phyloP scores from a whole-genome alignment of 148 eudicot species.

The Fagopyrum homotropicum region DNA sequence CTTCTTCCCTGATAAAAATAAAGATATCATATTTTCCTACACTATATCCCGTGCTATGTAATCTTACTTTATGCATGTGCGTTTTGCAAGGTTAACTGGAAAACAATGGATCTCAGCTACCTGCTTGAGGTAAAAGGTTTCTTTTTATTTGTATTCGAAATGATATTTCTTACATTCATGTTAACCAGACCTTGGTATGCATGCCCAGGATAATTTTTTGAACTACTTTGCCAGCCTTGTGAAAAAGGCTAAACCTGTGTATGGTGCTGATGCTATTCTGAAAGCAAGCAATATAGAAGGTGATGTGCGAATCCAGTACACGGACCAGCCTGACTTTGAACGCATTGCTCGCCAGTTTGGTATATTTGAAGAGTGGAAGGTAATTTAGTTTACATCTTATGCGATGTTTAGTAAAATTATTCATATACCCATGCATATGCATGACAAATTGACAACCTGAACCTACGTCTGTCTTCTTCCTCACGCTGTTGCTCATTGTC shows the following conservation, averaged over 20 bases:
- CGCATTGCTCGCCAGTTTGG: slow-evolving; percentile 78
- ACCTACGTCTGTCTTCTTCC: neutral
- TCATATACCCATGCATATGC: slow-evolving; percentile 1
- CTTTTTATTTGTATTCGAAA: neutral
- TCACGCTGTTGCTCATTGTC: neutral
- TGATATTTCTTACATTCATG: slow-evolving; percentile 7
- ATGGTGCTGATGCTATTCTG: slow-evolving; percentile 46
- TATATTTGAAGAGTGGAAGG: slow-evolving; percentile 99
- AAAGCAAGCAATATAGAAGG: slow-evolving; percentile 58
- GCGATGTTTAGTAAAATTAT: neutral
- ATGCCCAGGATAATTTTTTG: slow-evolving; percentile 59
- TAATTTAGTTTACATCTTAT: slow-evolving; percentile 19
- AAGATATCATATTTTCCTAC: neutral
- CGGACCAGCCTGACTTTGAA: slow-evolving; percentile 64
- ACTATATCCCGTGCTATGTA: neutral
- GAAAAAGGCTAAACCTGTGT: slow-evolving; percentile 54
- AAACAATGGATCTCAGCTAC: slow-evolving; percentile 86
- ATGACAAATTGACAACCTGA: neutral
- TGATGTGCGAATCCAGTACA: slow-evolving; percentile 73
- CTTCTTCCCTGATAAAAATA: slow-evolving; percentile 8
- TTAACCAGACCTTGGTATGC: neutral
- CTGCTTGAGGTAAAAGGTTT: slow-evolving; percentile 60
- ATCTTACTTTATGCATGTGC: neutral
- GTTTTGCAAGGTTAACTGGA: slow-evolving; percentile 80
- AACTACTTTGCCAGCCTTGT: slow-evolving; percentile 67